Evolutionary conservation across 306 rosid genomes (phyloP), one percentile per base, ranked within the genome.

Genomic region (Ormosia semicastrata): DNA sequence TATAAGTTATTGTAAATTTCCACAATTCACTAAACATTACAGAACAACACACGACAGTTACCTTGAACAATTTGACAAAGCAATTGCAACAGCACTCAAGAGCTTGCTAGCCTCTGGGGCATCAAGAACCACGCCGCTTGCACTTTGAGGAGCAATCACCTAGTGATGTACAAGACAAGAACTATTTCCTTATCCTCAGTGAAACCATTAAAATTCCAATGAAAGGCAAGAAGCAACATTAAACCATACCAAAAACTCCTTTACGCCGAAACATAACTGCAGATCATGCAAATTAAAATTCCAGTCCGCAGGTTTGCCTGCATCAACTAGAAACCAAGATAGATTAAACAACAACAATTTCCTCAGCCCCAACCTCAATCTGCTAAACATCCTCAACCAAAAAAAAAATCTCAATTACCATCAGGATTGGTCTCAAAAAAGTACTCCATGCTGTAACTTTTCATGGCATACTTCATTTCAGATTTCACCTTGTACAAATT

Each of bases 141-240:
- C 98, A 84, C 99, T 93, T 87, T 92, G 98, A 76, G 99, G 99
- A 81, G 98, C 91, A 83, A 95, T 93, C 34, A 95, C 93, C 99
- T 95, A 83, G 79, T 46, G 12, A 85, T 75, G 69, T 41, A 78
- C 70, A 18, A 33, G 81, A 78, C 67, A 82, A 73, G 8, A 76
- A 83, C 72, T 43, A 39, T n/a, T 29, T 64, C 37, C 37, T 79
- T 34, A 79, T 67, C 78, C 54, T 71, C 30, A 50, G 66, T 5
- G 60, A 71, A 64, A 73, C 10, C 43, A 76, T 65, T 29, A 47
- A 71, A 69, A 57, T 58, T 72, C 54, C 46, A n/a, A 65, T 18
- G 71, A 14, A 76, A 64, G 71, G 53, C 37, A 82, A 72, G 72
- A 78, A 8, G 8, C 15, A 13, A 50, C 75, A 62, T 66, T 53